Percentiles rank a stretch among this genome's conserved stretches.
These are phyloP conservation scores for Pterula multifida DNA, from an alignment of 1,284 basidiomycete species.

Conservation along the genomic window DNA sequence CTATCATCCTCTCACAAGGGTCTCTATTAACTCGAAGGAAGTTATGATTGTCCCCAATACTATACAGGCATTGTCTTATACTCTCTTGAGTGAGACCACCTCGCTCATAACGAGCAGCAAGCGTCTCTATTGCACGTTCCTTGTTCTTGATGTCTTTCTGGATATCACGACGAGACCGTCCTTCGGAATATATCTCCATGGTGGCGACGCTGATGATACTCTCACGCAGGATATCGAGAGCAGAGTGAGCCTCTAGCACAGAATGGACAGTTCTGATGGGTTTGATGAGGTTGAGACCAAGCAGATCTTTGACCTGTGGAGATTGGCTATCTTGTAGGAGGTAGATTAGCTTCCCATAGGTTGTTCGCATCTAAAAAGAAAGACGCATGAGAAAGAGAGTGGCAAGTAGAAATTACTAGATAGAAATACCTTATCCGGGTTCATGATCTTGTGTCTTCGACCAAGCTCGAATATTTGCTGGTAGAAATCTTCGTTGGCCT, in stretches of 20 bases:
- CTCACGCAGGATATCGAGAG: slow-evolving; percentile 57
- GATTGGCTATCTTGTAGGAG: slow-evolving; percentile 75
- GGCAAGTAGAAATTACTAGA: not conserved
- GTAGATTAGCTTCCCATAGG: slow-evolving; percentile 76
- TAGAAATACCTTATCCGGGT: slow-evolving; percentile 45
- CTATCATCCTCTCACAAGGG: slow-evolving; percentile 73
- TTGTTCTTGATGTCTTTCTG: slow-evolving; percentile 72
- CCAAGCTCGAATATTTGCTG: slow-evolving; percentile 68
- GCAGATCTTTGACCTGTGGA: slow-evolving; percentile 61
- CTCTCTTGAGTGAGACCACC: slow-evolving; percentile 46
- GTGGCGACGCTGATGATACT: slow-evolving; percentile 61
- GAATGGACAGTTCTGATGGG: slow-evolving; percentile 63
- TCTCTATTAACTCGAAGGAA: slow-evolving; percentile 74
- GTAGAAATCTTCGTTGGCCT: slow-evolving; percentile 64
- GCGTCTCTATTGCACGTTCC: slow-evolving; percentile 66
- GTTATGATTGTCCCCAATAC: slow-evolving; percentile 76
- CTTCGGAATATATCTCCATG: slow-evolving; percentile 66
- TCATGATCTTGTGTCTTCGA: slow-evolving; percentile 78
- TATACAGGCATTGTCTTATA: slow-evolving; percentile 67
- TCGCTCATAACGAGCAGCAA: slow-evolving; percentile 49
- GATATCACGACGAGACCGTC: slow-evolving; percentile 56
- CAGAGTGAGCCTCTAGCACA: slow-evolving; percentile 49
- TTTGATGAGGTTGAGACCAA: slow-evolving; percentile 62
- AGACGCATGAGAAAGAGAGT: not conserved
- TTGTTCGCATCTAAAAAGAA: slow-evolving; percentile 52